Base-by-base conservation (phyloP, 2,329 filamentous ascomycete genomes). In the Fusarium miscanthi region DNA sequence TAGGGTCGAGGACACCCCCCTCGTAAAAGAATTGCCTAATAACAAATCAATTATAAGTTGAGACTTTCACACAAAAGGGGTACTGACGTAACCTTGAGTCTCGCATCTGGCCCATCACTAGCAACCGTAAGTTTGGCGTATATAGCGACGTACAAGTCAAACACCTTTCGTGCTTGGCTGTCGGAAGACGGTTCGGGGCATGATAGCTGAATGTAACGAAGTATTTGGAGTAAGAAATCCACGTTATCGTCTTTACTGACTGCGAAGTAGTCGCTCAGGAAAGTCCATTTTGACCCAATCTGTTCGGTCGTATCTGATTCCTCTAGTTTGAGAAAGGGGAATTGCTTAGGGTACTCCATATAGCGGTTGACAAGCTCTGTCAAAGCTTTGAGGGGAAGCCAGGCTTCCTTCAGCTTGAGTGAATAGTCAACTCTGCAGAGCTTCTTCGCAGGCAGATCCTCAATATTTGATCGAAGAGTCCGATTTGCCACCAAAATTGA, bases 151-250 rank as follows among this genome's bases (percentile, higher is more conserved):
- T 74, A 73, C 31, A 72, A 43, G 8, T 66, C 51, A 35, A 72
- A 70, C 19, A 70, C 63, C 21, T 35, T 67, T 21, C 27, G 43
- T 4, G 30, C 40, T 33, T 72, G 71, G 21, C 48, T 16, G 2
- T n/a, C 3, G 5, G 64, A 56, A 27, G 57, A 54, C 4, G 46
- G n/a, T 16, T 54, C 3, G 10, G 63, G 66, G 16, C 43, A 66
- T 5, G 60, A 68, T 13, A 1, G 2, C 58, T 64, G 8, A 16
- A 70, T 66, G 0, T 11, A 64, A 5, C 8, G n/a, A 5, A 74
- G 63, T 27, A 74, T 63, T 27, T 70, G 63, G n/a, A 74, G 54
- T 5, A 74, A 25, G n/a, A 73, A 72, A 5, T 74, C 63, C 31
- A 74, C 0, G 14, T 5, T 27, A 2, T 62, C 56, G 33, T 61